Conservation (phyloP, 805 yeast species). For the Myxozyma monticola region DNA sequence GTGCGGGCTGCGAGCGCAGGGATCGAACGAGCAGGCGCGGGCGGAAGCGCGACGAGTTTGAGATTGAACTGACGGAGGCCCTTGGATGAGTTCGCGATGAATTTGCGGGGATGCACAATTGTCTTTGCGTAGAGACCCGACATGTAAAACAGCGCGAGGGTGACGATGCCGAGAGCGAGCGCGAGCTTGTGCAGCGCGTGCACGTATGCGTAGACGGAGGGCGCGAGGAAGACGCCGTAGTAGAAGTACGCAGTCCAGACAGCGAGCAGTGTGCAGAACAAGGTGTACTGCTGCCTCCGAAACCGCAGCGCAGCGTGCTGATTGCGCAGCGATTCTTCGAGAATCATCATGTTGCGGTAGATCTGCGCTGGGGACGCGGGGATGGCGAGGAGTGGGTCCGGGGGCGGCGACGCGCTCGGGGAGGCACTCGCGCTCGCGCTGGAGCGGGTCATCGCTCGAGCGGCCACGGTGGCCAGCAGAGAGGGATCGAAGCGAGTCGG, state of each 20-base stretch:
- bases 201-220: constrained; percentile 42
- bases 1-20: constrained; percentile 46
- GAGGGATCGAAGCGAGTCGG: too few species aligned
- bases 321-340: constrained; percentile 81
- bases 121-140: constrained; percentile 90
- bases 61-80: constrained; percentile 78
- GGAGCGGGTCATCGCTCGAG: too few species aligned
- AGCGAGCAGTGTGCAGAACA: constrained; percentile 45
- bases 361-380: constrained; percentile 49
- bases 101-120: constrained; percentile 76
- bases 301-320: constrained; percentile 74
- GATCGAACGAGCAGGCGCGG: constrained; percentile 21
- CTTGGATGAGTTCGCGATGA: constrained; percentile 79
- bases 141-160: constrained; percentile 73
- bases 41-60: constrained; percentile 35
- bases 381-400: constrained; percentile 24
- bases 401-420: neutral
- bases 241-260: constrained; percentile 36
- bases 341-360: constrained; percentile 73
- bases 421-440: neutral
- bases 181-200: constrained; percentile 42
- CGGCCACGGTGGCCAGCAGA: too few species aligned
- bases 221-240: constrained; percentile 36
- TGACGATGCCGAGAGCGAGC: constrained; percentile 61
- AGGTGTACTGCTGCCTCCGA: constrained; percentile 61